Conservation (phyloP, 2,329 filamentous ascomycete genomes). For the Paecilomyces niveus region DNA sequence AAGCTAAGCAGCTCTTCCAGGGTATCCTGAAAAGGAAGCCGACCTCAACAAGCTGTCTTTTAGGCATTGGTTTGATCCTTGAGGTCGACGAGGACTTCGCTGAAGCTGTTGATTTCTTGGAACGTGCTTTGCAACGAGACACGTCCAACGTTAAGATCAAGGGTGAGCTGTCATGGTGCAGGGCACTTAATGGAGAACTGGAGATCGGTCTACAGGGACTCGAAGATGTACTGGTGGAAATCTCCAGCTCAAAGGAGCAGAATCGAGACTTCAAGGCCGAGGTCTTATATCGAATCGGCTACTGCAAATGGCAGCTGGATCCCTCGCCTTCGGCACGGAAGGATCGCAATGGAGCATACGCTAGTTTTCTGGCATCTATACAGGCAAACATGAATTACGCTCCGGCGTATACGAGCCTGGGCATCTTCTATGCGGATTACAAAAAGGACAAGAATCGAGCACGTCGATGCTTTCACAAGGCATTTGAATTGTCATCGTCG, state of each 20-base stretch:
- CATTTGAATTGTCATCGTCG: conserved; percentile 80
- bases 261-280: conserved; percentile 71
- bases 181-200: conserved; percentile 73
- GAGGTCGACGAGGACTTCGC: conserved; percentile 88
- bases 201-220: conserved; percentile 61
- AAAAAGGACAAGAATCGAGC: conserved; percentile 79
- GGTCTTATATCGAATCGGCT: conserved; percentile 78
- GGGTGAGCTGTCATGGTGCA: conserved; percentile 88
- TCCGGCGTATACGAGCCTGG: conserved; percentile 83
- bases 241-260: conserved; percentile 56
- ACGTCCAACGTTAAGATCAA: conserved; percentile 67
- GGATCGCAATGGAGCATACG: conserved; percentile 73
- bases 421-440: conserved; percentile 87
- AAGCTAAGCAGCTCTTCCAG: conserved; percentile 82
- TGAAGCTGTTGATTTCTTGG: conserved; percentile 73
- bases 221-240: conserved; percentile 58
- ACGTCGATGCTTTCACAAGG: conserved; percentile 91
- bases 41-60: conserved; percentile 70
- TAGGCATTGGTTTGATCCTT: conserved; percentile 84
- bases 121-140: conserved; percentile 67
- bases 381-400: conserved; percentile 84
- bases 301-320: conserved; percentile 80
- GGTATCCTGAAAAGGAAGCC: conserved; percentile 68
- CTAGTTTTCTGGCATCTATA: conserved; percentile 72
- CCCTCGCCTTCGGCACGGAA: conserved; percentile 67